phyloP scores from a whole-genome alignment of 805 yeast genomes.

The Suhomyces sp. region DNA sequence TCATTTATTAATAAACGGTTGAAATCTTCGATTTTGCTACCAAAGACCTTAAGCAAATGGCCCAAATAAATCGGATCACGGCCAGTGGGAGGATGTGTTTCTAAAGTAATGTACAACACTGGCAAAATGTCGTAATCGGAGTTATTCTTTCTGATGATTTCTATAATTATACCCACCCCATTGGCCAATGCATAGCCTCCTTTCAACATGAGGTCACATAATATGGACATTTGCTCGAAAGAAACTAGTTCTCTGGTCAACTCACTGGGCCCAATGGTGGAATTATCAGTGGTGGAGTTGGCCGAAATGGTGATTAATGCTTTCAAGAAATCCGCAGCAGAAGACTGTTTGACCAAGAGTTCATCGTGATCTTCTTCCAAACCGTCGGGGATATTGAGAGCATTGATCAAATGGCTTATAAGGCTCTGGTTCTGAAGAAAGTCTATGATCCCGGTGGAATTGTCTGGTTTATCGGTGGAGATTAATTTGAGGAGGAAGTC shows the following conservation, averaged over 20 bases:
- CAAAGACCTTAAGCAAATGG: slow-evolving; percentile 40
- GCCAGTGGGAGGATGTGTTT: slow-evolving; percentile 47
- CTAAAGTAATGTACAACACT: slow-evolving; percentile 42
- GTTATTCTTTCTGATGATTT: slow-evolving; percentile 44
- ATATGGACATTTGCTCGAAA: slow-evolving; percentile 30
- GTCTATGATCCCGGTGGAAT: slow-evolving; percentile 45
- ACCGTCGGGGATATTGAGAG: slow-evolving; percentile 25
- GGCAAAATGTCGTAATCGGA: slow-evolving; percentile 47
- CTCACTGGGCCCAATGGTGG: slow-evolving; percentile 47
- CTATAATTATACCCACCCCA: slow-evolving; percentile 48
- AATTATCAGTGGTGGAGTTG: slow-evolving; percentile 44
- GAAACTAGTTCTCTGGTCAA: slow-evolving; percentile 44
- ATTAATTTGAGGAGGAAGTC: slow-evolving; percentile 43
- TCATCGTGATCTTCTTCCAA: slow-evolving; percentile 14
- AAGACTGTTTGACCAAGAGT: slow-evolving; percentile 32
- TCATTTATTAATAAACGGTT: slow-evolving; percentile 32
- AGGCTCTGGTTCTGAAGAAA: slow-evolving; percentile 41
- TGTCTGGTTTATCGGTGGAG: slow-evolving; percentile 47
- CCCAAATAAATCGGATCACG: slow-evolving; percentile 48
- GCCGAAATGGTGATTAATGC: slow-evolving; percentile 47
- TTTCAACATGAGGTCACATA: slow-evolving; percentile 41
- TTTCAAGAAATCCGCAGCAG: slow-evolving; percentile 45
- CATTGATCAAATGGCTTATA: slow-evolving; percentile 32
- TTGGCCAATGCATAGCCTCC: slow-evolving; percentile 49
- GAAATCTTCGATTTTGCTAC: slow-evolving; percentile 35